Conservation (phyloP, 176 grass and related monocot species). For the Avena eriantha region DNA sequence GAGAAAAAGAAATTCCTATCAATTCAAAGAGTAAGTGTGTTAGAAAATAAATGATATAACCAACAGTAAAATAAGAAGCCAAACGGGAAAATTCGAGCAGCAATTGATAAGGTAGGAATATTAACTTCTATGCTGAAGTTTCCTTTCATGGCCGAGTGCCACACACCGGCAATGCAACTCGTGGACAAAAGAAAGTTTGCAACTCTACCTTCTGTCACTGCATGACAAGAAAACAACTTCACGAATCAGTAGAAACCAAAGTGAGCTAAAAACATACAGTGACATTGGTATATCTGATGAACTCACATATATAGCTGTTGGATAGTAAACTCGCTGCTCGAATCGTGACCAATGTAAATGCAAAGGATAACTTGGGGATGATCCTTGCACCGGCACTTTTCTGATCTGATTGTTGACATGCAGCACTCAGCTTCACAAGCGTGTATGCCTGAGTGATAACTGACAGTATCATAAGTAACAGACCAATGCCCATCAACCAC, state of each 20-base stretch:
- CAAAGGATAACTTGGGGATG: slow-evolving; percentile 50
- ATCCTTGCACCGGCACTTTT: slow-evolving; percentile 33
- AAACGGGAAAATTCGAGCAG: slow-evolving; percentile 8
- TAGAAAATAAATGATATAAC: slow-evolving; percentile 46
- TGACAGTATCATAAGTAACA: slow-evolving; percentile 78
- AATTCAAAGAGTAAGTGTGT: slow-evolving; percentile 40
- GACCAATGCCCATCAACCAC: slow-evolving; percentile 68
- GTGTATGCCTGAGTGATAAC: slow-evolving; percentile 60
- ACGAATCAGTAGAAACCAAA: slow-evolving; percentile 33
- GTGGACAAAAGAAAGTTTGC: slow-evolving; percentile 91
- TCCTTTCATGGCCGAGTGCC: slow-evolving; percentile 57
- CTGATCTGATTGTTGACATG: slow-evolving; percentile 39
- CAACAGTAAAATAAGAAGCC: slow-evolving; percentile 27
- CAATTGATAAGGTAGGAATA: slow-evolving; percentile 38
- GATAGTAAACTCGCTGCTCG: slow-evolving; percentile 94
- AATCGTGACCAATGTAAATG: slow-evolving; percentile 67
- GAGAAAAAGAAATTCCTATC: slow-evolving; percentile 79
- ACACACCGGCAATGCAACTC: slow-evolving; percentile 61
- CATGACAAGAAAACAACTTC: slow-evolving; percentile 39
- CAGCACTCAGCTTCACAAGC: slow-evolving; percentile 48
- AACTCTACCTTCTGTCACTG: slow-evolving; percentile 95
- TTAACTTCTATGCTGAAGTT: slow-evolving; percentile 66
- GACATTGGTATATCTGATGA: slow-evolving; percentile 45
- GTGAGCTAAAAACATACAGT: slow-evolving; percentile 8
- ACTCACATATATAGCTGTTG: slow-evolving; percentile 99